phyloP scores from a whole-genome alignment of 306 rosid genomes.

The Abrus pulchellus region DNA sequence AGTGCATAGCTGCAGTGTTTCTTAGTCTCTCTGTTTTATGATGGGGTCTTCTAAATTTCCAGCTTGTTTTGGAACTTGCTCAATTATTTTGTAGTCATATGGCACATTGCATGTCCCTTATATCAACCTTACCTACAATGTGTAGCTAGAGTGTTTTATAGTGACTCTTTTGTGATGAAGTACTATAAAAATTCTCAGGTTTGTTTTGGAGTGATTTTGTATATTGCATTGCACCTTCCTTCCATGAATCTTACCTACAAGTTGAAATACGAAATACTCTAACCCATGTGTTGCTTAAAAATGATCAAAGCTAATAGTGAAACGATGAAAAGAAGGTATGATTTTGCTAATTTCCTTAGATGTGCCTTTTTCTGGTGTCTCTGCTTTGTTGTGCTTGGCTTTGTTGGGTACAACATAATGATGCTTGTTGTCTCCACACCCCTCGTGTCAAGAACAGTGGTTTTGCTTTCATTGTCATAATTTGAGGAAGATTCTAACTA shows the following conservation, averaged over 20 bases:
- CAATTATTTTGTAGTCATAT: constrained; percentile 28
- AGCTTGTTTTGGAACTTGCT: constrained; percentile 32
- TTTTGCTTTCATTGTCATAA: constrained; percentile 42
- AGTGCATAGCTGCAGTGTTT: constrained; percentile 44
- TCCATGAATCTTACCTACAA: constrained; percentile 33
- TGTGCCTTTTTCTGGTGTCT: constrained; percentile 25
- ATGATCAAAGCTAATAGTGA: constrained; percentile 30
- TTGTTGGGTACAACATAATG: constrained; percentile 55
- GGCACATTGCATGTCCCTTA: constrained; percentile 1
- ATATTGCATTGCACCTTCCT: constrained; percentile 26
- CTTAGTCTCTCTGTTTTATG: constrained; percentile 37
- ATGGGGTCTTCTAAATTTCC: constrained; percentile 20
- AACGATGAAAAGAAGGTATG: constrained; percentile 42
- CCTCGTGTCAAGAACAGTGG: constrained; percentile 55
- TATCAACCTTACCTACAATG: constrained; percentile 33
- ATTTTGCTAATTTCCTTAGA: constrained; percentile 34
- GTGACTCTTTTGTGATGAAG: constrained; percentile 34
- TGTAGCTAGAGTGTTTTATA: neutral
- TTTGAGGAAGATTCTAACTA: constrained; percentile 30
- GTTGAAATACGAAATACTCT: constrained; percentile 34
- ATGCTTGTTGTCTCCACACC: constrained; percentile 47
- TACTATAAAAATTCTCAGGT: constrained; percentile 1
- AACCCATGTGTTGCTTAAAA: constrained; percentile 22
- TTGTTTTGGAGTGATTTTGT: constrained; percentile 3
- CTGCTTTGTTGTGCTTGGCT: constrained; percentile 45